Evolutionary conservation across 2,329 filamentous ascomycete genomes (phyloP), one percentile per base, ranked within the genome.

Genomic region (Sordariomycetes sp.): DNA sequence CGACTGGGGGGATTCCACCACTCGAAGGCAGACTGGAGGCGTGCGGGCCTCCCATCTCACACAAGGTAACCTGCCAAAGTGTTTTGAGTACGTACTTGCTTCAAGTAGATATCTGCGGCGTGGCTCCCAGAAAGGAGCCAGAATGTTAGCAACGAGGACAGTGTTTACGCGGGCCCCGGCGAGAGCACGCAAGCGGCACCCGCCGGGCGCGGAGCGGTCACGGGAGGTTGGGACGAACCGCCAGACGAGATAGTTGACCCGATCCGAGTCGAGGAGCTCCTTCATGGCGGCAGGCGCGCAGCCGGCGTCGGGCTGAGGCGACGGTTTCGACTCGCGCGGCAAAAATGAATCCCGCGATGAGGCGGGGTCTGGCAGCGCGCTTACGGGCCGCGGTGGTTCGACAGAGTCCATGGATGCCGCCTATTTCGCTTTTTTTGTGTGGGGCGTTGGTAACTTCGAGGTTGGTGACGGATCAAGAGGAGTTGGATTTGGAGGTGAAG

Each of bases 181-280:
- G 52, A 56, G 57, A 5, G 58, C 55, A 58, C 22, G 20, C 60
- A 61, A 51, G 56, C 54, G 60, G 59, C 61, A 60, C 56, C 61
- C 56, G 60, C 61, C 32, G 50, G 28, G 57, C n/a, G 56, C 55
- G 60, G 60, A 60, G 62, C 64, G 62, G 60, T 61, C 60, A 36
- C 61, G 60, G 62, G 61, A 62, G 61, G 63, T 64, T 62, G 62
- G 45, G 55, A 78, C 82, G 71, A 76, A 86, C 82, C 81, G 84
- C 82, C 82, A 86, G 68, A 86, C 77, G 69, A 86, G 77, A 76
- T 81, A 85, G 75, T 85, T 86, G 76, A 85, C 74, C 75, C 80
- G 77, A 70, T 85, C 77, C 63, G 80, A 84, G 76, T 84, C 79
- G 65, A 86, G 75, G 67, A 76, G 76, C 73, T 83, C 80, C 74